Conservation (phyloP, 202 grass and related monocot genomes). For the Dendrocalamus latiflorus region DNA sequence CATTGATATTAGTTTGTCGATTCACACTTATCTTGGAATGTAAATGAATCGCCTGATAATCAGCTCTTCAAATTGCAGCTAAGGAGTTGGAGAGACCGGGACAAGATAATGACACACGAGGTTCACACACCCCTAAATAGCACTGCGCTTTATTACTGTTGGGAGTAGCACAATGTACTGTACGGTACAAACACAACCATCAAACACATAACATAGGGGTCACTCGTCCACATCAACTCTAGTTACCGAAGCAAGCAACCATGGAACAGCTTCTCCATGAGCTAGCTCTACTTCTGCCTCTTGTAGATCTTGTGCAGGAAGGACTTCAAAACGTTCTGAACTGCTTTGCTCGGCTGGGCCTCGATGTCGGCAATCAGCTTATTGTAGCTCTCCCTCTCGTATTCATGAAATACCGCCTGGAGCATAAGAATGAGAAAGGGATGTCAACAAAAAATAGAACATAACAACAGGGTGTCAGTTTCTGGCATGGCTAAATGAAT, state of each 20-base stretch:
- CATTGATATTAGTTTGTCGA: background rate
- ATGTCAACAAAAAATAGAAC: background rate
- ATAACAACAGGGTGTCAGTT: background rate
- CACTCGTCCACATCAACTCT: background rate
- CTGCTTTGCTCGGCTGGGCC: conserved; percentile 71
- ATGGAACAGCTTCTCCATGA: conserved; percentile 42
- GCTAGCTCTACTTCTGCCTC: conserved; percentile 61
- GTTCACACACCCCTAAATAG: background rate
- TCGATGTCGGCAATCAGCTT: conserved; percentile 70
- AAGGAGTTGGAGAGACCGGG: background rate
- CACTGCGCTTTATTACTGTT: conserved; percentile 7
- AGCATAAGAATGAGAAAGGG: background rate
- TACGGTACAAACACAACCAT: background rate
- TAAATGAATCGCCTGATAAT: background rate
- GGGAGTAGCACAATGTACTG: background rate
- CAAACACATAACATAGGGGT: background rate
- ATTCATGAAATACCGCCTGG: conserved; percentile 66
- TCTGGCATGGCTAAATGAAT: background rate
- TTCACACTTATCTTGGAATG: background rate
- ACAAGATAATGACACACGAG: background rate
- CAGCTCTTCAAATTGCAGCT: background rate
- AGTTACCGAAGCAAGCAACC: background rate
- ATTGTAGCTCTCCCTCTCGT: conserved; percentile 61
- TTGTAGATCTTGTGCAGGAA: conserved; percentile 97
- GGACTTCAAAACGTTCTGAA: conserved; percentile 79